Base-by-base conservation (phyloP, 1,139 yeast species). In the Diutina rugosa region DNA sequence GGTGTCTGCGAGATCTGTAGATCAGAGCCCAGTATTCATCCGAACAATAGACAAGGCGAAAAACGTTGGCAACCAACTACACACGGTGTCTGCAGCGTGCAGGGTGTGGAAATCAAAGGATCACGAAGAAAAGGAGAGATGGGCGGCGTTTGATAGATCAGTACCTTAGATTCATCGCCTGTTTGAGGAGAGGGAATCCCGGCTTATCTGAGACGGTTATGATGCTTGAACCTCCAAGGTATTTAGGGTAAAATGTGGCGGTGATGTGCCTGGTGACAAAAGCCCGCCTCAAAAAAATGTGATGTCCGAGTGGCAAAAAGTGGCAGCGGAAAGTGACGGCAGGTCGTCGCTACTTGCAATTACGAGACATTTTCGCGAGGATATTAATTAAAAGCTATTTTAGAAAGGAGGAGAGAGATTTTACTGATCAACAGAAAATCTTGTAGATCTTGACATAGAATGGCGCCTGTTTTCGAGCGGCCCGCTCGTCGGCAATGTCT, bases 401-500 rank as follows among this genome's bases (percentile, higher is more conserved):
- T 18, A 21, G 26, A 21, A 21, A 21, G 26, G 26, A 21, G 26
- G 4, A 21, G 26, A 21, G 26, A 21, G 26, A 21, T 21, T 21
- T 21, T 21, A 21, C 53, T 32, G 53, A 10, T 49, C 53, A 49
- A 49, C 53, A 76, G 71, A 73, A 74, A 61, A 68, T 67, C 58
- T 68, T 62, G 64, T 73, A 75, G 29, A 72, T n/a, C 59, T 69
- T 71, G 60, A 65, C 66, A 60, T 63, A 70, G 56, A 67, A 60
- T 8, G 79, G 77, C 54, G 63, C 65, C 14, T 58, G 49, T 6
- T 61, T 63, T 55, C 74, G 58, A 8, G 55, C 59, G 46, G 67
- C 69, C 59, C 66, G 69, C 56, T 77, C 81, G 41, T 75, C 78
- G 14, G 77, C 79, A 57, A 74, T 68, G 56, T 76, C 78, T 63